phyloP scores from a whole-genome alignment of 805 yeast genomes.

The Pachysolen tannophilus region DNA sequence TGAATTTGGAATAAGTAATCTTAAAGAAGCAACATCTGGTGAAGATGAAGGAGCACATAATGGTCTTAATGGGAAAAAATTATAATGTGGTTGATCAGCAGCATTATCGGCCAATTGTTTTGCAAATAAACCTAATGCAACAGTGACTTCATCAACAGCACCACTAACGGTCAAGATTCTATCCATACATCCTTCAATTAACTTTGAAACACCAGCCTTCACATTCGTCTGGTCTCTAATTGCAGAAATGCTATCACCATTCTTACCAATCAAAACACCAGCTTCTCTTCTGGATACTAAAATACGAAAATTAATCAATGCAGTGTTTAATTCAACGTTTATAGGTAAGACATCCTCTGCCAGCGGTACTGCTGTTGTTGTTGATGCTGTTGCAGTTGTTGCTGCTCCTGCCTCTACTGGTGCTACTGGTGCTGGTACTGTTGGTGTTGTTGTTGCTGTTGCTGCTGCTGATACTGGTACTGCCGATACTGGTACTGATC shows the following conservation, averaged over 20 bases:
- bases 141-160: slow-evolving; percentile 56
- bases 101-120: slow-evolving; percentile 33
- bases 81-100: slow-evolving; percentile 30
- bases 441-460: no score
- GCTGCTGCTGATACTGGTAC: no score
- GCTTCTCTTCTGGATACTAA: slow-evolving; percentile 81
- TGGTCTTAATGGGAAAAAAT: slow-evolving; percentile 52
- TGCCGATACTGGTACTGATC: no score
- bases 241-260: slow-evolving; percentile 69
- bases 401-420: no score
- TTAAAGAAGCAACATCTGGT: slow-evolving; percentile 46
- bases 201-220: slow-evolving; percentile 81
- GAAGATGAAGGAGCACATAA: slow-evolving; percentile 39
- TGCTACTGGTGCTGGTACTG: no score
- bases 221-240: slow-evolving; percentile 70
- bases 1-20: slow-evolving; percentile 72
- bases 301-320: slow-evolving; percentile 37
- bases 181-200: slow-evolving; percentile 73
- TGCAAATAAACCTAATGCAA: slow-evolving; percentile 64
- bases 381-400: slow-evolving; percentile 1
- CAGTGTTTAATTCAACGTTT: slow-evolving; percentile 9
- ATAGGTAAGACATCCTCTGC: slow-evolving; percentile 7
- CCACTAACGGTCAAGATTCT: slow-evolving; percentile 78
- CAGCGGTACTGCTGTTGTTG: no score
- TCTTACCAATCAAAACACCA: slow-evolving; percentile 83